Evolutionary conservation across 345 rosid species (phyloP).

Genomic region (Euphorbia peplus): DNA sequence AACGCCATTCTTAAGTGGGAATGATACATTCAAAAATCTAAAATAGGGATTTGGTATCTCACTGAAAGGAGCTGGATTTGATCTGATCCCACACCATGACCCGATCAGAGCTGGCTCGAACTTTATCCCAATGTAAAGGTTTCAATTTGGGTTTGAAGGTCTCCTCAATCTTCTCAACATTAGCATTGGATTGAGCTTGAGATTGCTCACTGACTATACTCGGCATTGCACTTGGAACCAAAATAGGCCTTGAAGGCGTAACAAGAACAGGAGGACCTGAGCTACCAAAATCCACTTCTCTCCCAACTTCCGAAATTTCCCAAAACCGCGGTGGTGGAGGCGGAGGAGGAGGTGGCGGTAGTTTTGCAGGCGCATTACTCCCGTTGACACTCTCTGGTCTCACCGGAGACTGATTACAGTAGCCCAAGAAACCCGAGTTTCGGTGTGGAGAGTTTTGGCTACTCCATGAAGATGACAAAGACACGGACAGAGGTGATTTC

Average conservation of each 20-base stretch:
- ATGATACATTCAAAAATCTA: not conserved
- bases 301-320: slow-evolving; percentile 36
- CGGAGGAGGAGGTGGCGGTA: slow-evolving; percentile 79
- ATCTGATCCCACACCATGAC: slow-evolving; percentile 98
- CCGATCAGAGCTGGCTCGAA: slow-evolving; percentile 81
- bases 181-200: slow-evolving; percentile 23
- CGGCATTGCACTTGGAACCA: slow-evolving; percentile 19
- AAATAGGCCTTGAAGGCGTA: slow-evolving; percentile 38
- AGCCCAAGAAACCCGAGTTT: slow-evolving; percentile 17
- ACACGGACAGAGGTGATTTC: slow-evolving; percentile 2
- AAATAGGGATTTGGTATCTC: slow-evolving; percentile 27
- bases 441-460: slow-evolving; percentile 11
- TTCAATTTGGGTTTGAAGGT: slow-evolving; percentile 68
- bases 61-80: slow-evolving; percentile 90
- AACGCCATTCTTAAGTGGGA: not conserved
- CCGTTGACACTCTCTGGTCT: slow-evolving; percentile 18
- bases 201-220: slow-evolving; percentile 18
- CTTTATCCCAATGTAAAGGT: slow-evolving; percentile 98
- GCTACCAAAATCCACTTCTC: slow-evolving; percentile 16
- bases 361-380: slow-evolving; percentile 31
- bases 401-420: slow-evolving; percentile 2
- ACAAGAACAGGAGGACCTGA: slow-evolving; percentile 39
- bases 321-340: slow-evolving; percentile 56
- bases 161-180: slow-evolving; percentile 45
- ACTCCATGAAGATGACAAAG: slow-evolving; percentile 10